Conservation (phyloP, 192 early-diverging fungal species). For the Backusella tuberculispora region DNA sequence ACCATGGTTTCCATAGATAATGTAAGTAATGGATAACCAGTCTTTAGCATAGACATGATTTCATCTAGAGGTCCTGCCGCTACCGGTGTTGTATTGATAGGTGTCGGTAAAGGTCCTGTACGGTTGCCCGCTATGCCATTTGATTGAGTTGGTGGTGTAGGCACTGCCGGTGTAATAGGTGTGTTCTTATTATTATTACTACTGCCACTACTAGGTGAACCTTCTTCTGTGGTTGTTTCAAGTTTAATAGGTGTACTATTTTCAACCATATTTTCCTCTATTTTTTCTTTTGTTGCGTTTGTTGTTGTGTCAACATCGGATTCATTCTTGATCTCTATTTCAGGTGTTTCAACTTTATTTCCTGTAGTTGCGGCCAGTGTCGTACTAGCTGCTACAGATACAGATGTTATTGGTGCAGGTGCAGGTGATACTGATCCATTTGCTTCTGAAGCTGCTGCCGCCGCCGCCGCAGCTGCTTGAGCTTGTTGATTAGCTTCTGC, state of each 20-base stretch:
- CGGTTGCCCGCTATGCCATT: not conserved
- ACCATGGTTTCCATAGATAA: slow-evolving; percentile 99
- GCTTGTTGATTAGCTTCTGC: slow-evolving; percentile 29
- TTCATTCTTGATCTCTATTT: not conserved
- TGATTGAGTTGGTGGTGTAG: not conserved
- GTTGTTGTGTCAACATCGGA: not conserved
- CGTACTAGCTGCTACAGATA: not conserved
- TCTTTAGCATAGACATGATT: slow-evolving; percentile 95
- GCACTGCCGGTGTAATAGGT: not conserved
- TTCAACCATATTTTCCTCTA: not conserved
- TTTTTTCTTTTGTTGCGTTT: not conserved
- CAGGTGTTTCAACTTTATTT: not conserved
- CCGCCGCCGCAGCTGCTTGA: not conserved
- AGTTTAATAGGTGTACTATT: not conserved
- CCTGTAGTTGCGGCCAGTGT: not conserved
- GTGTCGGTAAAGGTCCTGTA: slow-evolving; percentile 5
- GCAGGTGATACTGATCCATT: not conserved
- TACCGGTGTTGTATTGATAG: not conserved
- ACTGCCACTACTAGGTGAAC: not conserved
- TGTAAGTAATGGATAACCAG: slow-evolving; percentile 91
- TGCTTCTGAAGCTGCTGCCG: not conserved
- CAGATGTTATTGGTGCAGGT: slow-evolving; percentile 3
- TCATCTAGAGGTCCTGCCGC: slow-evolving; percentile 84
- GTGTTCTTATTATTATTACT: not conserved
- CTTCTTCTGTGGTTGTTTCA: not conserved